phyloP scores from a whole-genome alignment of 2,329 filamentous ascomycete genomes.

The Arthrobotrys musiformis region DNA sequence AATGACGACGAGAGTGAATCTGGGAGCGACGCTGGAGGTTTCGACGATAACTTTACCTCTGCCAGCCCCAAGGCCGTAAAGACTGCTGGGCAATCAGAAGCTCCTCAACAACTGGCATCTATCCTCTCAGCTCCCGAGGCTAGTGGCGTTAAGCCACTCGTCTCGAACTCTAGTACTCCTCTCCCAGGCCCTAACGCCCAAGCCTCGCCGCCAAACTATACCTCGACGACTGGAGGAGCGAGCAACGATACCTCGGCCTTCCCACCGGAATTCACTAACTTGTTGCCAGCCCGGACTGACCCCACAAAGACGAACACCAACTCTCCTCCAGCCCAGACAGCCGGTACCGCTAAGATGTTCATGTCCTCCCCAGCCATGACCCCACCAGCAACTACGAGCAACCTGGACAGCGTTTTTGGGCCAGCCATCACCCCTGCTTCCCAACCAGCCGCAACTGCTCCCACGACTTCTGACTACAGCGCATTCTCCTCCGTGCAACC shows the following conservation, averaged over 20 bases:
- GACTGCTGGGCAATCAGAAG: slow-evolving; percentile 62
- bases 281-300: slow-evolving; percentile 69
- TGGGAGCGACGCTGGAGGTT: slow-evolving; percentile 80
- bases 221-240: slow-evolving; percentile 62
- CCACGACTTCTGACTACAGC: slow-evolving; percentile 59
- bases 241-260: slow-evolving; percentile 64
- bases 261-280: slow-evolving; percentile 68
- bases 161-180: slow-evolving; percentile 60
- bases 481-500: slow-evolving; percentile 57
- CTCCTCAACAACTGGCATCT: slow-evolving; percentile 62
- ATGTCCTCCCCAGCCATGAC: slow-evolving; percentile 54
- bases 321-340: slow-evolving; percentile 54
- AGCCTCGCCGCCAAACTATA: slow-evolving; percentile 70
- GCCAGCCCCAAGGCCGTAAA: slow-evolving; percentile 65
- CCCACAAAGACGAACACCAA: slow-evolving; percentile 63
- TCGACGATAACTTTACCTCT: slow-evolving; percentile 90
- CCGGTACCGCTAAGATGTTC: slow-evolving; percentile 54
- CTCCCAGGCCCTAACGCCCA: slow-evolving; percentile 70
- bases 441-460: slow-evolving; percentile 58
- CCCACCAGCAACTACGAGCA: slow-evolving; percentile 33
- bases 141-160: slow-evolving; percentile 60
- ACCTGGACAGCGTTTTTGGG: slow-evolving; percentile 52
- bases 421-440: slow-evolving; percentile 55
- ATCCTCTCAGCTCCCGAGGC: slow-evolving; percentile 62
- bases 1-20: slow-evolving; percentile 86